Evolutionary conservation across 2,329 filamentous ascomycete species (phyloP).

Genomic region (Cladobotryum mycophilum): DNA sequence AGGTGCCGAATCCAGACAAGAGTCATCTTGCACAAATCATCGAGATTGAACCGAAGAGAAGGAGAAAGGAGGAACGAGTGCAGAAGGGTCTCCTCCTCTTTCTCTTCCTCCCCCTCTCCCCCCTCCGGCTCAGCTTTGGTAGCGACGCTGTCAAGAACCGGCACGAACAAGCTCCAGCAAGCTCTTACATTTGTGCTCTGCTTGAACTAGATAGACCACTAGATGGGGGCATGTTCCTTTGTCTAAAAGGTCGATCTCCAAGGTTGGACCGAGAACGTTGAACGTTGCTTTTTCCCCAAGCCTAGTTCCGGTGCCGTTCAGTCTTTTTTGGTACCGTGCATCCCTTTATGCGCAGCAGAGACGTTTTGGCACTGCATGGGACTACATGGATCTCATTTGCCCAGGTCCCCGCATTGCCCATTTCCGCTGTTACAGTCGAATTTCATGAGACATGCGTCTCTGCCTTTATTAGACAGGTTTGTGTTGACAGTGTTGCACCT

Average conservation of each 20-base stretch:
- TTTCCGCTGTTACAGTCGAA: no score
- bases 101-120: no score
- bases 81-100: no score
- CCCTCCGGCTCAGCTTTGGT: neutral
- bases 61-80: neutral
- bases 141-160: neutral
- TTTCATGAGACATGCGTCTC: no score
- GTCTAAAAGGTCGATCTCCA: conserved; percentile 1
- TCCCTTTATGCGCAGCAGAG: no score
- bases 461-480: no score
- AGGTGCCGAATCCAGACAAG: neutral
- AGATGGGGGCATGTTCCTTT: conserved; percentile 4
- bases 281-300: conserved; percentile 2
- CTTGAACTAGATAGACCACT: neutral
- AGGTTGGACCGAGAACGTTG: conserved; percentile 2
- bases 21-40: neutral
- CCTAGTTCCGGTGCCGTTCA: no score
- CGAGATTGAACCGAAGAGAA: neutral
- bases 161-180: neutral
- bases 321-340: no score
- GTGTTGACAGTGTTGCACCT: no score
- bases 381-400: no score
- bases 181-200: neutral
- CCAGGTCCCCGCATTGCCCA: no score
- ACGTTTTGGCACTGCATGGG: no score